Conservation (phyloP, 1,139 yeast species). For the Nakaseomyces delphensis region DNA sequence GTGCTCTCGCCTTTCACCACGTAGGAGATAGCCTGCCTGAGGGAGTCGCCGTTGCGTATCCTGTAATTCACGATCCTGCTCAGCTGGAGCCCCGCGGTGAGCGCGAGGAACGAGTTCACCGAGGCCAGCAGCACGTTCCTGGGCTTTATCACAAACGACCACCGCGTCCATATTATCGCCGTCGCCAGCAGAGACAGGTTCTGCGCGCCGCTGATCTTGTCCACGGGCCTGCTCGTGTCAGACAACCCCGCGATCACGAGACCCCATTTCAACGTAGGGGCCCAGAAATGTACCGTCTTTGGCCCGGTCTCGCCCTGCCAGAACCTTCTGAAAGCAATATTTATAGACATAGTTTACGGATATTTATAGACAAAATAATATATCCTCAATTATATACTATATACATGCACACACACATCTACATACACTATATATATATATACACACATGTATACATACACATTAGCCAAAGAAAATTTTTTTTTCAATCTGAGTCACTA, state of each 20-base stretch:
- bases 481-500: no score
- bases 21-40: constrained; percentile 50
- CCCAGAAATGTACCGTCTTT: constrained; percentile 90
- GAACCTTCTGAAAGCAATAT: constrained; percentile 48
- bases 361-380: no score
- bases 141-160: constrained; percentile 93
- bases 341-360: no score
- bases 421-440: no score
- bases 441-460: no score
- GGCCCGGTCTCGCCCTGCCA: constrained; percentile 90
- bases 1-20: constrained; percentile 39
- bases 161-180: constrained; percentile 95
- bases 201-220: constrained; percentile 84
- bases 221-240: constrained; percentile 86
- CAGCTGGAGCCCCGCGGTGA: constrained; percentile 82
- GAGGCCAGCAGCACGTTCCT: constrained; percentile 80
- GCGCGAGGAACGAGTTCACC: constrained; percentile 87
- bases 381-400: no score
- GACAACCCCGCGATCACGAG: constrained; percentile 83
- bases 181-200: constrained; percentile 80
- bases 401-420: no score
- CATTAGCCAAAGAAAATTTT: no score
- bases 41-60: constrained; percentile 41
- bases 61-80: constrained; percentile 62
- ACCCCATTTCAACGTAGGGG: constrained; percentile 53